Evolutionary conservation across 106 monocot genomes (phyloP).

Genomic region (Acorus calamus): DNA sequence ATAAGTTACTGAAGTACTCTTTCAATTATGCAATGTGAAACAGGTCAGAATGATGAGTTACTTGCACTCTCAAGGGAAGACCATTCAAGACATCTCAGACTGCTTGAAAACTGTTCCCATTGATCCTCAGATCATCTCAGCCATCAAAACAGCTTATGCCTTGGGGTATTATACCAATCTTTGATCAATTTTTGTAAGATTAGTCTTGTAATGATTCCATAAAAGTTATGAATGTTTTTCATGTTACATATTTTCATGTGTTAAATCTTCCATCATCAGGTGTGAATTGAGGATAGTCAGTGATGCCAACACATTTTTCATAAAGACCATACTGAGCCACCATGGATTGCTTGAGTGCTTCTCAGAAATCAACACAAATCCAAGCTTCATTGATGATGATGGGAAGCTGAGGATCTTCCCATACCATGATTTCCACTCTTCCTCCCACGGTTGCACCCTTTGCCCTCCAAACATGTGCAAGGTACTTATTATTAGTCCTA

Average conservation of each 20-base stretch:
- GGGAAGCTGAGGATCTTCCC: constrained; percentile 66
- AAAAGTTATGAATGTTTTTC: background rate
- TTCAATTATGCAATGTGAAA: too few relatives aligned
- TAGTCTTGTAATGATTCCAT: background rate
- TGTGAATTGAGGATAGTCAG: constrained; percentile 85
- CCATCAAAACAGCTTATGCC: constrained; percentile 36
- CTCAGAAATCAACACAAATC: constrained; percentile 89
- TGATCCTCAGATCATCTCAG: constrained; percentile 25
- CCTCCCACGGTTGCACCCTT: constrained; percentile 46
- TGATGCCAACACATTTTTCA: constrained; percentile 85
- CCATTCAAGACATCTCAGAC: constrained; percentile 28
- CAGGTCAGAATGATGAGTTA: constrained; percentile 53
- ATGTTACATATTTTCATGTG: background rate
- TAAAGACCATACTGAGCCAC: constrained; percentile 70
- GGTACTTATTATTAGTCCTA: constrained; percentile 17
- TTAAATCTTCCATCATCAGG: constrained; percentile 17
- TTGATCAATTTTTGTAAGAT: background rate
- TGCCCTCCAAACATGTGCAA: constrained; percentile 99
- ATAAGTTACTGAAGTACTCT: too few relatives aligned
- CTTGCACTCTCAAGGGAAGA: constrained; percentile 33
- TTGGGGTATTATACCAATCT: constrained; percentile 22
- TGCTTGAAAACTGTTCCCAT: constrained; percentile 34
- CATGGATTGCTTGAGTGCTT: constrained; percentile 65
- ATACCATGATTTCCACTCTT: constrained; percentile 51
- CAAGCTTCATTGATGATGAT: constrained; percentile 49